These are phyloP conservation scores for Solanum appendiculatum DNA, from an alignment of 257 asterid species.

Conservation along the genomic window DNA sequence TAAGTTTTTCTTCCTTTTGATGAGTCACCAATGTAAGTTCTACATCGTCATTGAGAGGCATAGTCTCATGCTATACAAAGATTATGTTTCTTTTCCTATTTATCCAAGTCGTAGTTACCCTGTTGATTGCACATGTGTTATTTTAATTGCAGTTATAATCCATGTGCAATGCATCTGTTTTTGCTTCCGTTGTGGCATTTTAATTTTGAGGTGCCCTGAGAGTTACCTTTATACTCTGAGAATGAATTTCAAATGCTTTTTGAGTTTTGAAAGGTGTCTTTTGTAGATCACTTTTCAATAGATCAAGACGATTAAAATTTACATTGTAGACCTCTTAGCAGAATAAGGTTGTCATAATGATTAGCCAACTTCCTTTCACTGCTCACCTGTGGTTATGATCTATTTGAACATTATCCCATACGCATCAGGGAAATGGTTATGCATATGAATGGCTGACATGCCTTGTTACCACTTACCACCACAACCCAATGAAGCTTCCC, in stretches of 20 bases:
- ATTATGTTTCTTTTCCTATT: not conserved
- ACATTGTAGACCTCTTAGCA: not conserved
- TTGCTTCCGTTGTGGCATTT: not conserved
- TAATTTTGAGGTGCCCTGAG: not conserved
- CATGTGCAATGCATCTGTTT: not conserved
- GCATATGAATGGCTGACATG: not conserved
- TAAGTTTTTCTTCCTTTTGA: constrained; percentile 20
- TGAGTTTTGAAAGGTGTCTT: not conserved
- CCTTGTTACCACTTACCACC: not conserved
- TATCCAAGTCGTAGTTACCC: not conserved
- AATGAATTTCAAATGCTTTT: not conserved
- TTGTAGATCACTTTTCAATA: not conserved
- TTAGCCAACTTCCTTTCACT: not conserved
- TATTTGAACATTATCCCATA: not conserved
- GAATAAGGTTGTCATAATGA: not conserved
- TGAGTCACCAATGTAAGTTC: not conserved
- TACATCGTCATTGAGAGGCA: not conserved
- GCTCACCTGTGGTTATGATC: not conserved
- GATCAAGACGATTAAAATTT: not conserved
- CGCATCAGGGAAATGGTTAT: not conserved
- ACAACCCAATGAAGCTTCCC: not conserved
- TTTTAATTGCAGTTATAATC: not conserved
- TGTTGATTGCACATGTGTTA: not conserved
- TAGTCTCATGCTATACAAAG: not conserved
- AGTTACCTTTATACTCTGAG: not conserved